Base-by-base conservation (phyloP, 1,139 yeast species). In the Nakaseomyces sp. region DNA sequence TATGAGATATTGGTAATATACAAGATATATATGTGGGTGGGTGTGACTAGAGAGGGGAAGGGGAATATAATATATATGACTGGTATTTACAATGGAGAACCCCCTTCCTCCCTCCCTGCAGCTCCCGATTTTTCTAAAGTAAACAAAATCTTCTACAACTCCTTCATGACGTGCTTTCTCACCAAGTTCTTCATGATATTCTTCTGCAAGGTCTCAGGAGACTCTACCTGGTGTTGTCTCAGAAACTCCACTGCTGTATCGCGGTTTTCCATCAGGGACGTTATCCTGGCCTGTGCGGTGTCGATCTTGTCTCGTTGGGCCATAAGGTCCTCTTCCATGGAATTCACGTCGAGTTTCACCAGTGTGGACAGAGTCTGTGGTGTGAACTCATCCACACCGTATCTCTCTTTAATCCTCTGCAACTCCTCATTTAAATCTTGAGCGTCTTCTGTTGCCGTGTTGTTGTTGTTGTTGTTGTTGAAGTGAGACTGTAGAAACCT, bases 361-460 rank as follows among this genome's bases (percentile, higher is more conserved):
- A 58, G 58, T 51, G 40, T 66, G 59, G 50, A 70, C 62, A 54
- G 46, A 2, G 58, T 53, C 33, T 55, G 70, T 53, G 70, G 74
- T 29, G 88, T 85, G 79, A 87, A 81, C 45, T 77, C 68, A 40
- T 69, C 65, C 44, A 82, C 74, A 38, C 75, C 74, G 58, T 82
- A 78, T 51, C 71, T 68, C 40, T 63, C 56, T 55, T 67, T 70
- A 50, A 81, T 72, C 43, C 68, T 65, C 41, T 69, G 61, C 48
- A 79, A 69, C 50, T 76, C 75, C 25, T 59, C 59, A 19, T 29
- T 30, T 19, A 20, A 19, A n/a, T 70, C 58, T n/a, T 56, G 56
- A 28, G 48, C 46, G 5, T 53, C 38, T n/a, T 26, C 13, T 3
- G 29, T 26, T 26, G 5, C 9, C n/a, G n/a, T 22, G 25, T 22